Evolutionary conservation across 1,139 yeast genomes (phyloP).

Genomic region (Lodderomyces jiufengensis): DNA sequence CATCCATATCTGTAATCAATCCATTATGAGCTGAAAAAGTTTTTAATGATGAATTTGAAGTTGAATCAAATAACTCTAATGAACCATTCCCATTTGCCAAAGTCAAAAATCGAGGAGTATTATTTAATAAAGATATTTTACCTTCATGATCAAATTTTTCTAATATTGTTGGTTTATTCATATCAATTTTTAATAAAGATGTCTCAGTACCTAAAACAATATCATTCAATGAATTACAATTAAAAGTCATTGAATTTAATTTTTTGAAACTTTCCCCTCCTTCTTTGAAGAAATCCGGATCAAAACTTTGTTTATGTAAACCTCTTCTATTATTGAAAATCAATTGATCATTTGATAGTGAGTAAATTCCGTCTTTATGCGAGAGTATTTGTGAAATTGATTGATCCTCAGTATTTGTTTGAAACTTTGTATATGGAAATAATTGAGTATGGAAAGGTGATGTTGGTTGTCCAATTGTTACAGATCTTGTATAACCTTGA

Average conservation of each 20-base stretch:
- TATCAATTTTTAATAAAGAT: constrained; percentile 55
- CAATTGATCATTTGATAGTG: constrained; percentile 51
- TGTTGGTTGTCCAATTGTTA: constrained; percentile 20
- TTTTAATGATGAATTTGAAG: constrained; percentile 49
- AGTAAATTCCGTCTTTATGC: constrained; percentile 55
- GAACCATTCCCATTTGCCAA: constrained; percentile 68
- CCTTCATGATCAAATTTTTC: constrained; percentile 28
- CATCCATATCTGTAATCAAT: constrained; percentile 71
- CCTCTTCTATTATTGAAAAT: constrained; percentile 61
- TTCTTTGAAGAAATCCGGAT: constrained; percentile 25
- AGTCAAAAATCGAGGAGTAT: constrained; percentile 44
- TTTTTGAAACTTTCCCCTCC: constrained; percentile 27
- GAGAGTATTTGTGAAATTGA: constrained; percentile 50
- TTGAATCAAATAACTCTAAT: constrained; percentile 75
- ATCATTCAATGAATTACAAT: constrained; percentile 32
- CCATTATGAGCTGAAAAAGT: constrained; percentile 74
- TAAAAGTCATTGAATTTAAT: constrained; percentile 37
- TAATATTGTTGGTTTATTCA: constrained; percentile 46
- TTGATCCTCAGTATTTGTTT: constrained; percentile 33
- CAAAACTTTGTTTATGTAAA: constrained; percentile 37
- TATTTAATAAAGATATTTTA: constrained; percentile 29
- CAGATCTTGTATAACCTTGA: constrained; percentile 33
- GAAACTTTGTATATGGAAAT: constrained; percentile 50
- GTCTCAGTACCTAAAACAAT: constrained; percentile 34
- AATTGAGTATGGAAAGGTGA: constrained; percentile 24